A percentile compares a stretch with the other conserved stretches of the same genome.
Conservation (phyloP, 345 rosid species). For the Passiflora organensis region DNA sequence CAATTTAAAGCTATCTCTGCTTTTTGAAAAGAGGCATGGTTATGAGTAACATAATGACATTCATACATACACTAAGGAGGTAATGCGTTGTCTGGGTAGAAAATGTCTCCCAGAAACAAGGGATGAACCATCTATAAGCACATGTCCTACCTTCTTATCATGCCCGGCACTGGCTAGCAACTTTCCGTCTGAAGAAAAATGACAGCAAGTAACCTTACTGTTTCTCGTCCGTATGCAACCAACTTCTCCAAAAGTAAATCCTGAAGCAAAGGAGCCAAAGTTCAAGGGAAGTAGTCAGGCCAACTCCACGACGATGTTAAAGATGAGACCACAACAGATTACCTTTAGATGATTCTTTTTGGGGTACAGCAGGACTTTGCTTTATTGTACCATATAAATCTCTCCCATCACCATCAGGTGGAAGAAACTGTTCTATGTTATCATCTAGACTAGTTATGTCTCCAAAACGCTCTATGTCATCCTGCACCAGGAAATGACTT, state of each 20-base stretch:
- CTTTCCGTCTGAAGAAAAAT: slow-evolving; percentile 77
- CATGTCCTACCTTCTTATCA: slow-evolving; percentile 51
- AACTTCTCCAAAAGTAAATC: slow-evolving; percentile 53
- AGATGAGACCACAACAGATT: slow-evolving; percentile 3
- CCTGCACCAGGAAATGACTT: slow-evolving; percentile 39
- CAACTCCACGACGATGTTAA: not conserved
- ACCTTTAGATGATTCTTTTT: slow-evolving; percentile 53
- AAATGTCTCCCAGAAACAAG: not conserved
- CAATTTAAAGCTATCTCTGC: too few relatives aligned
- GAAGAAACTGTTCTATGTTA: slow-evolving; percentile 50
- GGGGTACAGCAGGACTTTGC: slow-evolving; percentile 36
- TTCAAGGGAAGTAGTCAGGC: not conserved
- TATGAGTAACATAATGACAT: not conserved
- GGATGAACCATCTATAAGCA: not conserved
- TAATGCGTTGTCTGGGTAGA: not conserved
- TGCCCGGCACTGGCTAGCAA: slow-evolving; percentile 67
- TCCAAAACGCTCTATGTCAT: slow-evolving; percentile 51
- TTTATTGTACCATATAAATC: slow-evolving; percentile 41
- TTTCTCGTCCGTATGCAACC: slow-evolving; percentile 51
- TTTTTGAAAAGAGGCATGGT: not conserved
- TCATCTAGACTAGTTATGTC: slow-evolving; percentile 53
- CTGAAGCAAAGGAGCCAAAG: slow-evolving; percentile 27
- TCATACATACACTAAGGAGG: not conserved
- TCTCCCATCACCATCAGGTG: slow-evolving; percentile 48
- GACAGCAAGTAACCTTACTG: slow-evolving; percentile 71